Evolutionary conservation across 129 eudicot genomes (phyloP).

Genomic region (Tagetes patula): DNA sequence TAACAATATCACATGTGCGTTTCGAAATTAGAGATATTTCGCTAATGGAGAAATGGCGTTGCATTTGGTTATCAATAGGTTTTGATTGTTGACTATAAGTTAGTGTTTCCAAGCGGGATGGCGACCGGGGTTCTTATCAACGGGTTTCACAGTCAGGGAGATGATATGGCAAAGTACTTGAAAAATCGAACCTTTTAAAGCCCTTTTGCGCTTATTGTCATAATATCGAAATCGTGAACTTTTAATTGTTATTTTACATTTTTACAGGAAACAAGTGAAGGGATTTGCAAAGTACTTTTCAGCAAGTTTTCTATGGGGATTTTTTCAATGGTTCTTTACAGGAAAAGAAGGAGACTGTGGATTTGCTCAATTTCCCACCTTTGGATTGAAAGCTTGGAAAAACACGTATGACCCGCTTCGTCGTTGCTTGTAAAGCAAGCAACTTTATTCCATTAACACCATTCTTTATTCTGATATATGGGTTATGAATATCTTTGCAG

Average conservation of each 20-base stretch:
- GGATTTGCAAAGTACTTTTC: conserved; percentile 72
- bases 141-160: conserved; percentile 76
- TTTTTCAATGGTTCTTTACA: conserved; percentile 88
- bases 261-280: conserved; percentile 70
- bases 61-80: conserved; percentile 50
- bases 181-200: conserved; percentile 9
- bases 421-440: neutral
- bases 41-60: conserved; percentile 20
- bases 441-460: neutral
- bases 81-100: conserved; percentile 72
- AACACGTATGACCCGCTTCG: conserved; percentile 36
- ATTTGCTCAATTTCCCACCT: conserved; percentile 62
- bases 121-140: conserved; percentile 92
- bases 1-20: conserved; percentile 4
- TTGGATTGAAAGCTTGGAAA: conserved; percentile 58
- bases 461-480: neutral
- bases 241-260: neutral
- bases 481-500: conserved; percentile 34
- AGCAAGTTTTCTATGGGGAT: conserved; percentile 77
- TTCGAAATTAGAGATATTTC: neutral
- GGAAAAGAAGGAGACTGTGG: conserved; percentile 60
- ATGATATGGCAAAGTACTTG: conserved; percentile 61
- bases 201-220: neutral
- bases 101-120: conserved; percentile 87
- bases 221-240: neutral